A percentile compares a stretch with the other conserved stretches of the same genome.
Evolutionary conservation across 305 asterid species (phyloP).

Genomic region (Fraxinus nigra): DNA sequence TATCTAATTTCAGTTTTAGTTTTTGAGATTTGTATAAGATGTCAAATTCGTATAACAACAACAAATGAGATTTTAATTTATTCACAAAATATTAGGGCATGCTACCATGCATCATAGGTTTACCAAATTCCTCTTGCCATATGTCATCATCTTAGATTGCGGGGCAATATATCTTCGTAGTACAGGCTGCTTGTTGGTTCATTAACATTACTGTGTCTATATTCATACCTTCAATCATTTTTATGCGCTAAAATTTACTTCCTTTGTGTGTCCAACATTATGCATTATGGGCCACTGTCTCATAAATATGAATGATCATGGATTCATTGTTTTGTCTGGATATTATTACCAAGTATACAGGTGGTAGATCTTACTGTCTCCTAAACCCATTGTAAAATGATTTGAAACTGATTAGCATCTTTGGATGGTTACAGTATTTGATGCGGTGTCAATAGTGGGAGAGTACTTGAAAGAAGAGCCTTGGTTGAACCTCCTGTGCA

Average conservation of each 20-base stretch:
- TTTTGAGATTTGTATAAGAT: background rate
- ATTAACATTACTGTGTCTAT: background rate
- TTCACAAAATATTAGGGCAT: background rate
- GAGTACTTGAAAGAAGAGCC: conserved; percentile 89
- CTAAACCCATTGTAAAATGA: background rate
- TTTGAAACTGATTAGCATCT: conserved; percentile 24
- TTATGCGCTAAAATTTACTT: background rate
- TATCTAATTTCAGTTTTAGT: background rate
- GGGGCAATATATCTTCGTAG: background rate
- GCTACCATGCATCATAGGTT: background rate
- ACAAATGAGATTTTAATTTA: background rate
- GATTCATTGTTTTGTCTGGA: background rate
- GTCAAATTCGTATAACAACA: background rate
- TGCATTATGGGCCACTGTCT: background rate
- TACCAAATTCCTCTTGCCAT: background rate
- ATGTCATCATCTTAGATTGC: background rate
- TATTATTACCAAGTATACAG: conserved; percentile 10
- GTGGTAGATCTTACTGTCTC: background rate
- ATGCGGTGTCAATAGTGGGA: conserved; percentile 70
- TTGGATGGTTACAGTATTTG: conserved; percentile 50
- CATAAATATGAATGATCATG: background rate
- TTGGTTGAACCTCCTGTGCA: conserved; percentile 73
- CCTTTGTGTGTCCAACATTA: background rate
- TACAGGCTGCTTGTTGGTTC: background rate
- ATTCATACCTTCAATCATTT: background rate